phyloP scores from a whole-genome alignment of 352 stramenopile species.

The Phytophthora parvispora region DNA sequence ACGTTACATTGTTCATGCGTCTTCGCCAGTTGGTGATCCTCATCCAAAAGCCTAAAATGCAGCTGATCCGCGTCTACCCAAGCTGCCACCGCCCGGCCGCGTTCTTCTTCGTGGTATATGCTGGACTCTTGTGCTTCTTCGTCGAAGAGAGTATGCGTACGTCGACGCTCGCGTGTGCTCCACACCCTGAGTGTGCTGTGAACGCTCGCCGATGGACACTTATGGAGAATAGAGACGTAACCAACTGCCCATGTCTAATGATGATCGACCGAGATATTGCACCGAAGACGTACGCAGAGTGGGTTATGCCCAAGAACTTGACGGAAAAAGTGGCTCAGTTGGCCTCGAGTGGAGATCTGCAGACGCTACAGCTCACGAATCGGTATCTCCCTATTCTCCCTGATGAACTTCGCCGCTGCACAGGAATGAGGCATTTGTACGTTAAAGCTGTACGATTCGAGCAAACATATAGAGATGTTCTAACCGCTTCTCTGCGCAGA shows the following conservation, averaged over 20 bases:
- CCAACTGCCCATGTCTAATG: slow-evolving; percentile 50
- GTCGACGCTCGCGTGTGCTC: slow-evolving; percentile 11
- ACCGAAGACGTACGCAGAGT: neutral
- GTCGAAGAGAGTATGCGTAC: slow-evolving; percentile 27
- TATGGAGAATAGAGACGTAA: too few relatives aligned
- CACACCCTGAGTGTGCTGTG: slow-evolving; percentile 35
- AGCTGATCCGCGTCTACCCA: slow-evolving; percentile 13
- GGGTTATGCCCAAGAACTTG: neutral
- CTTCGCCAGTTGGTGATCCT: slow-evolving; percentile 11
- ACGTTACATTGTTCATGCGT: slow-evolving; percentile 13
- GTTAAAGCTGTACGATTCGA: neutral
- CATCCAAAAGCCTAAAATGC: neutral
- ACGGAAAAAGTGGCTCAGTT: neutral
- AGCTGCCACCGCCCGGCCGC: slow-evolving; percentile 5
- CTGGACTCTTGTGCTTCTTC: slow-evolving; percentile 11
- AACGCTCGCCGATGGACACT: slow-evolving; percentile 34
- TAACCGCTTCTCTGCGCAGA: neutral
- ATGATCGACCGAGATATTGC: slow-evolving; percentile 24
- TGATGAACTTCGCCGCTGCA: neutral
- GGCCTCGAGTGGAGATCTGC: neutral
- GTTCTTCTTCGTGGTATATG: slow-evolving; percentile 19
- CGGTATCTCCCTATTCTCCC: neutral
- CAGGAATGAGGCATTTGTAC: neutral
- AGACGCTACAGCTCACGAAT: neutral
- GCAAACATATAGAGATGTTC: neutral